Conservation (phyloP, 2,329 filamentous ascomycete species). For the Knufia petricola region DNA sequence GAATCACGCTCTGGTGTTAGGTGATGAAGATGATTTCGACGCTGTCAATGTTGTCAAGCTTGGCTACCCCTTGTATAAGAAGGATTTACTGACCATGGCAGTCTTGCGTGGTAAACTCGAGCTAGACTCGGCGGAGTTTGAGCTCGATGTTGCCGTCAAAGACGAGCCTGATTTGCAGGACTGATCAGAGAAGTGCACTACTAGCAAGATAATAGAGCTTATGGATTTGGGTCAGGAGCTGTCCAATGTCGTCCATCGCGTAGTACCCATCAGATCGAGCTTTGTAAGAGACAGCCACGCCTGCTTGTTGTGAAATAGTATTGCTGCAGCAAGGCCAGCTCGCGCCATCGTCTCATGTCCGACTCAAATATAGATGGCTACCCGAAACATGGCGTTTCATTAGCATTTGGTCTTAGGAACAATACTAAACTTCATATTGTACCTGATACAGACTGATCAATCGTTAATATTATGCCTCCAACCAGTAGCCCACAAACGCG, state of each 20-base stretch:
- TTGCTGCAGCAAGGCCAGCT: neutral
- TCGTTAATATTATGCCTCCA: too few species aligned
- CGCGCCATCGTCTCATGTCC: too few species aligned
- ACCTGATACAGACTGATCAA: neutral
- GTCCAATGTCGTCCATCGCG: too few species aligned
- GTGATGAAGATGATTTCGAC: slow-evolving; percentile 30
- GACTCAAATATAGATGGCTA: neutral
- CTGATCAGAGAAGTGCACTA: neutral
- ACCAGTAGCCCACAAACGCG: neutral
- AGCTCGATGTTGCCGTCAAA: slow-evolving; percentile 6
- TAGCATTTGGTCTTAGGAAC: slow-evolving; percentile 9
- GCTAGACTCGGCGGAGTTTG: slow-evolving; percentile 31
- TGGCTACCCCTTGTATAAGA: slow-evolving; percentile 31
- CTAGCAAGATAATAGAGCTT: too few species aligned
- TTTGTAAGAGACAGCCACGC: too few species aligned
- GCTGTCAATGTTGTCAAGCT: slow-evolving; percentile 26
- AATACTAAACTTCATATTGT: slow-evolving; percentile 10
- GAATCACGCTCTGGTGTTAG: slow-evolving; percentile 30
- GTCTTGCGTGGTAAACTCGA: slow-evolving; percentile 36
- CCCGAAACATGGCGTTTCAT: neutral
- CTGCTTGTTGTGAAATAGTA: too few species aligned
- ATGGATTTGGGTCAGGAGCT: too few species aligned
- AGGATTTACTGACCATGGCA: slow-evolving; percentile 34
- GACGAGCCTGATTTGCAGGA: neutral
- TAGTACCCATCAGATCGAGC: too few species aligned